A percentile compares a stretch with the other conserved stretches of the same genome.
These are phyloP conservation scores for Epichloe gansuensis DNA, from an alignment of 2,329 filamentous ascomycete species.

Conservation along the genomic window DNA sequence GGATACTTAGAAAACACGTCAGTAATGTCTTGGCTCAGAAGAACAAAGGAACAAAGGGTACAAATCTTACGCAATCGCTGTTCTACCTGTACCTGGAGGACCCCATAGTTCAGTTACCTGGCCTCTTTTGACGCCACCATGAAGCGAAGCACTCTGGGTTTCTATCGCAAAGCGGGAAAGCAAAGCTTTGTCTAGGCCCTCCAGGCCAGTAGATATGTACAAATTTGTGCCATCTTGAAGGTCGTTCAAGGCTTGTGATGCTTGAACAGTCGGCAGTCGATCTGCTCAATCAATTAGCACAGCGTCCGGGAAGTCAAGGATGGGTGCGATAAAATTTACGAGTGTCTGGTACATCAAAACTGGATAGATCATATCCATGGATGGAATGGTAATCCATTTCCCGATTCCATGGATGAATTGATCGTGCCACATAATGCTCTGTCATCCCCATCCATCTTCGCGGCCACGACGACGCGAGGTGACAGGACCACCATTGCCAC, in stretches of 20 bases:
- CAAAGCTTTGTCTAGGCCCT: slow-evolving; percentile 38
- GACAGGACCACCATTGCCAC: background rate
- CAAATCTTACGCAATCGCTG: slow-evolving; percentile 56
- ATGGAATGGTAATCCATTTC: slow-evolving; percentile 47
- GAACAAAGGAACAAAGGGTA: background rate
- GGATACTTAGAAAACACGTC: slow-evolving; percentile 41
- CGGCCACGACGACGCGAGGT: background rate
- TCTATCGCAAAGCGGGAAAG: slow-evolving; percentile 7
- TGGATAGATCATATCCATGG: slow-evolving; percentile 48
- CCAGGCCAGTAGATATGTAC: slow-evolving; percentile 44
- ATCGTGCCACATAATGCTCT: background rate
- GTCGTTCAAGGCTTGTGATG: slow-evolving; percentile 56
- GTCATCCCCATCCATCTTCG: background rate
- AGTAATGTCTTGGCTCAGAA: background rate
- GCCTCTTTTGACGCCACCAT: slow-evolving; percentile 56
- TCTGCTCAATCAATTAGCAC: slow-evolving; percentile 33
- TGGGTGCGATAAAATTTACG: slow-evolving; percentile 27
- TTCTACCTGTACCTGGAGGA: slow-evolving; percentile 77
- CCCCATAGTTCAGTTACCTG: slow-evolving; percentile 83
- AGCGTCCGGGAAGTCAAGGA: background rate
- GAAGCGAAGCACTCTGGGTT: slow-evolving; percentile 7
- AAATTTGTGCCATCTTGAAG: slow-evolving; percentile 38
- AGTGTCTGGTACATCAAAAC: slow-evolving; percentile 42
- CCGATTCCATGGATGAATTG: slow-evolving; percentile 11
- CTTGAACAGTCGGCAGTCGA: slow-evolving; percentile 64